Evolutionary conservation across 257 asterid species (phyloP), one percentile per base, ranked within the genome.

Genomic region (Catharanthus roseus): DNA sequence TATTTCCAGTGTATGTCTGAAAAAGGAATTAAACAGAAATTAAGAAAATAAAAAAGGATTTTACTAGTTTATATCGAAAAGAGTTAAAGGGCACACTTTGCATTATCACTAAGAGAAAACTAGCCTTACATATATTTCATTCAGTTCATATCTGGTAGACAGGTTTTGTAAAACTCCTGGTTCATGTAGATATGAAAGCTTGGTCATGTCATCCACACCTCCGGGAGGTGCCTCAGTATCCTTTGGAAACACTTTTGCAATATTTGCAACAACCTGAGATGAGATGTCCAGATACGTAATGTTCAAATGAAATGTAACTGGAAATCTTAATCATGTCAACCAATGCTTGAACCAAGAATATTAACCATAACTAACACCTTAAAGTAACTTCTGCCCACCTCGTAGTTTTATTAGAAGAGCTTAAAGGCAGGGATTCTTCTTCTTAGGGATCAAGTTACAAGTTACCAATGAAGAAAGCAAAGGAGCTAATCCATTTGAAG

Each of bases 131-230:
- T 95, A 95, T 76, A 95, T 95, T 82, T 95, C 99, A 80, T 95
- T 95, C 42, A 95, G 92, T 82, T 91, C 99, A 83, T 95, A 95
- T 95, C 99, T 86, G 61, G 98, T 57, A 66, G 92, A 89, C 80
- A 95, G 83, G 81, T 95, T 95, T 85, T 91, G 97, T 80, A 95
- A 85, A 80, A 95, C 99, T 64, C 98, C 99, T 65, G 99, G 99
- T 79, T 95, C 99, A 73, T 95, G 99, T 84, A 95, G 84, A 86
- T 95, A 95, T 71, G 99, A 91, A 78, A 95, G 99, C 84, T 88
- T 95, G 81, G 99, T 95, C 99, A 95, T 91, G 83, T 95, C 99
- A 85, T 95, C 99, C 57, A 88, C 97, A 79, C 99, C 99, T 72
- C 97, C 99, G 62, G 99, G 96, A 68, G 98, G 84, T 34, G 99